phyloP scores from a whole-genome alignment of 345 rosid genomes.

The Populus davidiana region DNA sequence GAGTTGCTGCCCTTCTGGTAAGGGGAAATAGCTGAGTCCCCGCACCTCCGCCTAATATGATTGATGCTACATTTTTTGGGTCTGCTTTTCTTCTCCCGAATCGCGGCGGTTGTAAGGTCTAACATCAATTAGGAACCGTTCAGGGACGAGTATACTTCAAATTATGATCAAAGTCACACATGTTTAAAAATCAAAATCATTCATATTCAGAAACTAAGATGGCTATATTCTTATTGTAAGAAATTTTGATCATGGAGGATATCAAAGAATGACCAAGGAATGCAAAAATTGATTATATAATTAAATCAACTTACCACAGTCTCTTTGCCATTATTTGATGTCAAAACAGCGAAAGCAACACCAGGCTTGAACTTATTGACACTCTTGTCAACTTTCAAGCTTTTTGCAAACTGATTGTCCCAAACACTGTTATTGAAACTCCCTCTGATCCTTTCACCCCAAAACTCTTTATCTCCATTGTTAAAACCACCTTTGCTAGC shows the following conservation, averaged over 20 bases:
- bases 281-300: not conserved
- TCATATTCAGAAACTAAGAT: not conserved
- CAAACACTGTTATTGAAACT: slow-evolving; percentile 31
- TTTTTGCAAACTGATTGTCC: slow-evolving; percentile 30
- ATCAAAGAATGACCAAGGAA: not conserved
- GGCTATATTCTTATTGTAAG: not conserved
- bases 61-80: slow-evolving; percentile 81
- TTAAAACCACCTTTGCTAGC: slow-evolving; percentile 28
- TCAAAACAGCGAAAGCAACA: slow-evolving; percentile 56
- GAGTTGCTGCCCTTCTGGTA: slow-evolving; percentile 83
- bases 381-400: slow-evolving; percentile 36
- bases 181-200: not conserved
- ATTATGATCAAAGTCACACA: not conserved
- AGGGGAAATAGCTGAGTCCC: slow-evolving; percentile 93
- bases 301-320: slow-evolving; percentile 44
- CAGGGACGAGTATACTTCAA: not conserved
- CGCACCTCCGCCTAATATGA: slow-evolving; percentile 92
- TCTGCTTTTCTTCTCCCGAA: slow-evolving; percentile 58
- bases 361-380: slow-evolving; percentile 45
- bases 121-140: slow-evolving; percentile 10
- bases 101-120: slow-evolving; percentile 49
- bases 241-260: not conserved
- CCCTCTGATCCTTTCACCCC: slow-evolving; percentile 57
- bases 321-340: slow-evolving; percentile 57
- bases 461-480: slow-evolving; percentile 45